Evolutionary conservation across 1,284 basidiomycete species (phyloP), one percentile per base, ranked within the genome.

Genomic region (Ganoderma sinense): DNA sequence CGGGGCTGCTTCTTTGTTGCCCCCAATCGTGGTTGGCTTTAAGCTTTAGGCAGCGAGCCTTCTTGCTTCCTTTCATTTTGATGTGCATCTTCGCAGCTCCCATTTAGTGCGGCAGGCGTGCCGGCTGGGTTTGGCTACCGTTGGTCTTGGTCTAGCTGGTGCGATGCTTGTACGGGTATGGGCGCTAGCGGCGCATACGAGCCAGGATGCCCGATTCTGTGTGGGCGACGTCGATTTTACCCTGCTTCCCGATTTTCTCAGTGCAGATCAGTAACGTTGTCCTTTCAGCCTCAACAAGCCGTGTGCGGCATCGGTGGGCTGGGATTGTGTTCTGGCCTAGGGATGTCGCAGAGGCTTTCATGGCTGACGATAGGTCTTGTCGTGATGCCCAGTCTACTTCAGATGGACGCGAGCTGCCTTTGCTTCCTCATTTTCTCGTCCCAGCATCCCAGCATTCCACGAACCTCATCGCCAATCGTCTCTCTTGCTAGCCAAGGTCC

Each of bases 321-420:
- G 33, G 56, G 33, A 56, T 59, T 59, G 8, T 39, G 56, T 59
- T 59, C 56, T 39, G 33, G 56, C 56, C 56, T 39, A 33, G 10
- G 56, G 56, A 5, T 59, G 33, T 20, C 33, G n/a, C 20, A 11
- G 56, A 59, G 56, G 56, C 56, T 59, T 29, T 11, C 56, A n/a
- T 59, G 56, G 56, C 56, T 59, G 56, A 59, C 56, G 3, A 39
- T 10, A 56, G 55, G 14, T 10, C 29, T 20, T 6, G 8, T 56
- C 6, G 26, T 16, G 33, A 36, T 58, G 7, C 13, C 5, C 14
- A 59, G 10, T 59, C 31, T n/a, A 33, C 16, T 13, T 59, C 20
- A 59, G 56, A n/a, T 39, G 56, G 33, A 56, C 53, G 33, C 20
- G 33, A n/a, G 33, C n/a, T n/a, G 56, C 20, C 39, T 8, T 39